Percentiles rank a stretch among this genome's conserved stretches.
Conservation (phyloP, 345 rosid species). For the Populus nigra region DNA sequence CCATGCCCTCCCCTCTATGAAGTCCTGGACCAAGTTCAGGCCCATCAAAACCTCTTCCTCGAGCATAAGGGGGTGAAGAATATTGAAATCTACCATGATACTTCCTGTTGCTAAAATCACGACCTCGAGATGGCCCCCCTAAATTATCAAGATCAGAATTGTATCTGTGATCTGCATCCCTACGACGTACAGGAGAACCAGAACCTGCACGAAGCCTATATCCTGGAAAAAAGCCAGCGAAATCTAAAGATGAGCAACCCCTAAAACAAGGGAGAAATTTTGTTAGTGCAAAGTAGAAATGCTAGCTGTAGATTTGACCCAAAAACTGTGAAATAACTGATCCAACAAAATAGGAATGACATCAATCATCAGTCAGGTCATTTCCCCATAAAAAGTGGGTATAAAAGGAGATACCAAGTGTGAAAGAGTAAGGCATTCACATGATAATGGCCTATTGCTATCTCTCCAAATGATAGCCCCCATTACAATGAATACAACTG, state of each 20-base stretch:
- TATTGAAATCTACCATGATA: constrained; percentile 68
- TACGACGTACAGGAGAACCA: constrained; percentile 62
- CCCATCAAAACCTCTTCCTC: constrained; percentile 67
- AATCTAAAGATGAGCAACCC: constrained; percentile 34
- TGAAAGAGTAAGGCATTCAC: constrained; percentile 8
- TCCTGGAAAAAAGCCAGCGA: constrained; percentile 53
- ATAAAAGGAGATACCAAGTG: constrained; percentile 16
- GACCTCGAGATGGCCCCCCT: constrained; percentile 45
- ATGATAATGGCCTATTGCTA: constrained; percentile 17
- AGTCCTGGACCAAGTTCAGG: constrained; percentile 61
- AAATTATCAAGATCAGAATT: constrained; percentile 59
- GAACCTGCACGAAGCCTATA: constrained; percentile 75
- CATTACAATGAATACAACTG: constrained; percentile 7
- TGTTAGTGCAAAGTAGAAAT: constrained; percentile 18
- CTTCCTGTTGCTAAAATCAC: constrained; percentile 54
- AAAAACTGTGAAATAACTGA: constrained; percentile 25
- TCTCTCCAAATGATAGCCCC: constrained; percentile 25
- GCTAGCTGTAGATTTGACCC: constrained; percentile 16
- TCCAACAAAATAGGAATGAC: constrained; percentile 29
- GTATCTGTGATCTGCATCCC: constrained; percentile 54
- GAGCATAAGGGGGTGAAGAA: constrained; percentile 57
- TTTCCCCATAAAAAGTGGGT: constrained; percentile 16
- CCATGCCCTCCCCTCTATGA: constrained; percentile 43
- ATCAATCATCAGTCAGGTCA: constrained; percentile 26
- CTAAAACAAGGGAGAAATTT: constrained; percentile 13